phyloP scores from a whole-genome alignment of 2,329 filamentous ascomycete genomes.

The Chaetomiaceae sp. region DNA sequence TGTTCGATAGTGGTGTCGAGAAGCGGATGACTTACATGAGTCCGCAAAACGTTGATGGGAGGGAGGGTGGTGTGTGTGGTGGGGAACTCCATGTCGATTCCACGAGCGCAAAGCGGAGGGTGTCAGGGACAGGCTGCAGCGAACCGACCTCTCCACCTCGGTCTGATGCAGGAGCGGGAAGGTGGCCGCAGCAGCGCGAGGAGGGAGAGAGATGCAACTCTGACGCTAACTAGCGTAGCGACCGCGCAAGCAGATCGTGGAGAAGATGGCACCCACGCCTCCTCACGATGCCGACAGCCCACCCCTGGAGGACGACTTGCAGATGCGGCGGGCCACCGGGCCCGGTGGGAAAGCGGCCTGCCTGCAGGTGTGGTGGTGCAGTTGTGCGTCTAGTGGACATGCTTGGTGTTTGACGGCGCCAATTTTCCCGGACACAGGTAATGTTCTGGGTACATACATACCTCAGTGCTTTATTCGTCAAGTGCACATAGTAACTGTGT shows the following conservation, averaged over 20 bases:
- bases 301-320: constrained; percentile 1
- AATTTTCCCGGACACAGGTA: background rate
- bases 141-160: constrained; percentile 2
- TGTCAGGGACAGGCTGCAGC: background rate
- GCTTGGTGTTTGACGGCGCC: background rate
- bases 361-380: constrained; percentile 2
- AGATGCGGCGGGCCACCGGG: constrained; percentile 11
- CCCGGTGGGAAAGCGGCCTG: background rate
- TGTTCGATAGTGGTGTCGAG: constrained; percentile 19
- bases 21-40: constrained; percentile 27
- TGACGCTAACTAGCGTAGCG: no score
- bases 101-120: constrained; percentile 5
- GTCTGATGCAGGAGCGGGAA: constrained; percentile 40
- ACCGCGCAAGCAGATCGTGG: constrained; percentile 17
- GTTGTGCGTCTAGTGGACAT: background rate
- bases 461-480: no score
- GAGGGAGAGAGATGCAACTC: background rate
- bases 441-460: no score
- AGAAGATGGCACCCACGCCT: constrained; percentile 13
- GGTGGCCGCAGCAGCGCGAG: constrained; percentile 20
- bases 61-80: constrained; percentile 1
- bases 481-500: no score
- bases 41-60: constrained; percentile 1
- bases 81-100: constrained; percentile 1
- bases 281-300: constrained; percentile 6